Evolutionary conservation across 2,329 filamentous ascomycete species (phyloP).

Genomic region (Aureobasidium sp.): DNA sequence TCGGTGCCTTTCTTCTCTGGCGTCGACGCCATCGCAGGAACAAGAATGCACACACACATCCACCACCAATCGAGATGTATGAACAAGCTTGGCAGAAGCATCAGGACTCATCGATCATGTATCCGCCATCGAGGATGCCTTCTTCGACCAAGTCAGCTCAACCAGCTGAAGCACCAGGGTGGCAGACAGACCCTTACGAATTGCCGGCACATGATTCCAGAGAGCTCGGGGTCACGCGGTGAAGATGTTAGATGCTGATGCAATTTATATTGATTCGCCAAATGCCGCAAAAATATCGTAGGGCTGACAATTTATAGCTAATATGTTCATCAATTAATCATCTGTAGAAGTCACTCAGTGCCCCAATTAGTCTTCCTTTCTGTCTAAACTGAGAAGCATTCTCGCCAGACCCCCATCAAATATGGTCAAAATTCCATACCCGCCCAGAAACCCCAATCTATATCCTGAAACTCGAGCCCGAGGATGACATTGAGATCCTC

Average conservation of each 20-base stretch:
- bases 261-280: too few relatives aligned
- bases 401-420: too few relatives aligned
- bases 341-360: too few relatives aligned
- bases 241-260: too few relatives aligned
- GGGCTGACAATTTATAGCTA: too few relatives aligned
- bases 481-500: not conserved
- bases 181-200: not conserved
- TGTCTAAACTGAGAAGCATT: too few relatives aligned
- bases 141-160: not conserved
- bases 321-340: too few relatives aligned
- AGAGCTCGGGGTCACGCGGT: not conserved
- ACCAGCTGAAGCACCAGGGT: not conserved
- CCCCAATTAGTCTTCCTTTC: too few relatives aligned
- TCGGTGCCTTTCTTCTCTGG: not conserved
- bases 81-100: not conserved
- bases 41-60: not conserved
- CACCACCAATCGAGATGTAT: not conserved
- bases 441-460: conserved; percentile 15
- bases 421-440: not conserved
- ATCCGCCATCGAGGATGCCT: not conserved
- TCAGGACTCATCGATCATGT: not conserved
- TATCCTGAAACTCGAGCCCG: conserved; percentile 14
- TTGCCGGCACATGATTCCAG: not conserved
- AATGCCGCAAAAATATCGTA: too few relatives aligned
- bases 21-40: not conserved